A percentile compares a stretch with the other conserved stretches of the same genome.
Evolutionary conservation across 805 yeast genomes (phyloP).

Genomic region (Zygosaccharomyces bailii): DNA sequence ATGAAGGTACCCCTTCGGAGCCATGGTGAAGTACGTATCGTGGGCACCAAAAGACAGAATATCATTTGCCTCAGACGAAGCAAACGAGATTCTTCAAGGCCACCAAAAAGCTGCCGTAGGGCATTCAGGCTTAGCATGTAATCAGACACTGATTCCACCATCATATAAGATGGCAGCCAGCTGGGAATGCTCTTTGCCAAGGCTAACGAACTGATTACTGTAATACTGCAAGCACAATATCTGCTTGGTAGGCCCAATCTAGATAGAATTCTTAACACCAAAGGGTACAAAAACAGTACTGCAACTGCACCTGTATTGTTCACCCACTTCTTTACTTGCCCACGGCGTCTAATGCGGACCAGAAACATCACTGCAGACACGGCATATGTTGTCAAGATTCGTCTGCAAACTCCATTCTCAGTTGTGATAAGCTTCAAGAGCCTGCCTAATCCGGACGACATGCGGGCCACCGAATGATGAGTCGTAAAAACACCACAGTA

Average conservation of each 20-base stretch:
- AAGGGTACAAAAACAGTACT: slow-evolving; percentile 8
- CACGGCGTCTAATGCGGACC: not conserved
- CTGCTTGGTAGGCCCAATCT: not conserved
- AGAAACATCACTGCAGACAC: slow-evolving; percentile 8
- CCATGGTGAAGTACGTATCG: slow-evolving; percentile 1
- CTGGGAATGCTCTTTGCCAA: slow-evolving; percentile 11
- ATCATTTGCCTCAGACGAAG: slow-evolving; percentile 14
- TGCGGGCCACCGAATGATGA: no score
- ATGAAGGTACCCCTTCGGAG: slow-evolving; percentile 15
- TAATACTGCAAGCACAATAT: slow-evolving; percentile 2
- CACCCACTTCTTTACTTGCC: not conserved
- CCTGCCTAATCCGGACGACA: slow-evolving; percentile 3
- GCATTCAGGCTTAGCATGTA: not conserved
- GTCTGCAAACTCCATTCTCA: slow-evolving; percentile 2
- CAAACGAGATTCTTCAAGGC: slow-evolving; percentile 6
- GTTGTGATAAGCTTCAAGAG: slow-evolving; percentile 2
- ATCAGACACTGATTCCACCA: slow-evolving; percentile 17
- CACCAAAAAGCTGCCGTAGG: not conserved
- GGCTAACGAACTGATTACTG: slow-evolving; percentile 5
- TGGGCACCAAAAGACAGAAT: slow-evolving; percentile 15
- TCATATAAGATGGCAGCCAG: slow-evolving; percentile 18
- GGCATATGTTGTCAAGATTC: slow-evolving; percentile 11
- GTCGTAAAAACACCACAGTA: no score
- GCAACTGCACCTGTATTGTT: slow-evolving; percentile 12
- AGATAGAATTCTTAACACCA: not conserved